A percentile compares a stretch with the other conserved stretches of the same genome.
phyloP scores from a whole-genome alignment of 495 filamentous ascomycete genomes.

The Aspergillus bridgeri region DNA sequence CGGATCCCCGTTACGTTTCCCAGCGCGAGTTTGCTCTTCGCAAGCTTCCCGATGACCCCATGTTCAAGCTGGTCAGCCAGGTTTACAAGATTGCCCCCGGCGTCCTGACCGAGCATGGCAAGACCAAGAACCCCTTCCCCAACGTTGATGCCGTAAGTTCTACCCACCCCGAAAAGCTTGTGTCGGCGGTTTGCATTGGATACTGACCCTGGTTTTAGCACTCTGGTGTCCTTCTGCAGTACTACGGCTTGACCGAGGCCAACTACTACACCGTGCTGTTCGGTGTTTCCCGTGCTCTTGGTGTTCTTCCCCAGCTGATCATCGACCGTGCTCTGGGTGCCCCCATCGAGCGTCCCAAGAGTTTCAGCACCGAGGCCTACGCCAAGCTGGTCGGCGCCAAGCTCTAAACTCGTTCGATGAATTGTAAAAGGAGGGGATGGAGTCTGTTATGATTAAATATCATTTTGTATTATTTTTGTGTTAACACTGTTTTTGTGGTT shows the following conservation, averaged over 20 bases:
- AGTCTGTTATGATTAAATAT: conserved; percentile 18
- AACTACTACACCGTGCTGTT: conserved; percentile 99
- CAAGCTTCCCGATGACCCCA: conserved; percentile 90
- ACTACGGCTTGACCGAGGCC: conserved; percentile 97
- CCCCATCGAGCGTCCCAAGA: conserved; percentile 76
- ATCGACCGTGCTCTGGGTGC: conserved; percentile 94
- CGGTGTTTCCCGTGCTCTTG: conserved; percentile 94
- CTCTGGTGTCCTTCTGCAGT: conserved; percentile 97
- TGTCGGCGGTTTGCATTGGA: conserved; percentile 8
- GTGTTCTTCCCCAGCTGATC: conserved; percentile 98
- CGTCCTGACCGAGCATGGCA: conserved; percentile 97
- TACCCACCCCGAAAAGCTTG: conserved; percentile 22
- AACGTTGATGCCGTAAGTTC: conserved; percentile 63
- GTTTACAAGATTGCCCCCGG: conserved; percentile 99
- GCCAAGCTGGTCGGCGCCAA: conserved; percentile 89
- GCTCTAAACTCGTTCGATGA: conserved; percentile 58
- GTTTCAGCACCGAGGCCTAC: conserved; percentile 94
- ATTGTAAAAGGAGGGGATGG: conserved; percentile 11
- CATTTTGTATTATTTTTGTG: conserved; percentile 26
- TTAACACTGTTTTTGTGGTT: conserved; percentile 13
- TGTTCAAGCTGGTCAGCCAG: conserved; percentile 99
- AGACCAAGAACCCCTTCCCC: conserved; percentile 91
- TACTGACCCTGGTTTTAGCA: conserved; percentile 49
- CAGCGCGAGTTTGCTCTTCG: conserved; percentile 93
- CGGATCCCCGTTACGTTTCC: conserved; percentile 95